Base-by-base conservation (phyloP, 371 early-diverging fungal genomes). In the Phascolomyces articulosus region DNA sequence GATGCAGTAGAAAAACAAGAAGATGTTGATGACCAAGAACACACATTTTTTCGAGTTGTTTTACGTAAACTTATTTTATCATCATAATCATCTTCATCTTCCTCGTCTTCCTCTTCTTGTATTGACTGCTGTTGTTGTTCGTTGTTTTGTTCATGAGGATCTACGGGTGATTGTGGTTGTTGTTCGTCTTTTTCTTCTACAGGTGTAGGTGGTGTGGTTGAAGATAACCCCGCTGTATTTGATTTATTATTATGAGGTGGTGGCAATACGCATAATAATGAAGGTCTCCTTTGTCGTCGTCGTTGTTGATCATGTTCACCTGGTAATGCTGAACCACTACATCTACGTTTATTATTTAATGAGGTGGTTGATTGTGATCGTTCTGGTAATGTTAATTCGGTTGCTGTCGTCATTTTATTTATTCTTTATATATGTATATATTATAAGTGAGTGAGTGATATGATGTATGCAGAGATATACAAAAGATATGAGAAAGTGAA, bases 21-120 rank as follows among this genome's bases (percentile, higher is more conserved):
- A 3, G 64, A 64, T 9, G 64, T 64, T 4, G 64, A 64, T 18
- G 64, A 64, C 64, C 64, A 64, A 8, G 64, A 64, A 24, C 48
- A 57, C 7, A 64, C 58, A 20, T 64, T 64, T 64, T 57, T 55
- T 23, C 64, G 57, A 1, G 31, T 23, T 20, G 38, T 49, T 27
- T 64, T 49, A 24, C 41, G 60, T 59, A 9, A n/a, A 20, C 7
- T 24, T 7, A 0, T 51, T 8, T 51, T 3, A 13, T 51, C 20
- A 23, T 51, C 51, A 24, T 51, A 21, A 24, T 51, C 51, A 6
- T 51, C 51, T 11, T 51, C 51, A 24, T 44, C 44, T 13, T 44
- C 44, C 16, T 44, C 44, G 6, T 44, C 44, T 3, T 44, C 26
- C 16, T 55, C 55, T 34, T 23, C 40, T 40, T 40, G 21, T 8